Base-by-base conservation (phyloP, 352 stramenopile genomes). In the Phytophthora fragariaefolia region DNA sequence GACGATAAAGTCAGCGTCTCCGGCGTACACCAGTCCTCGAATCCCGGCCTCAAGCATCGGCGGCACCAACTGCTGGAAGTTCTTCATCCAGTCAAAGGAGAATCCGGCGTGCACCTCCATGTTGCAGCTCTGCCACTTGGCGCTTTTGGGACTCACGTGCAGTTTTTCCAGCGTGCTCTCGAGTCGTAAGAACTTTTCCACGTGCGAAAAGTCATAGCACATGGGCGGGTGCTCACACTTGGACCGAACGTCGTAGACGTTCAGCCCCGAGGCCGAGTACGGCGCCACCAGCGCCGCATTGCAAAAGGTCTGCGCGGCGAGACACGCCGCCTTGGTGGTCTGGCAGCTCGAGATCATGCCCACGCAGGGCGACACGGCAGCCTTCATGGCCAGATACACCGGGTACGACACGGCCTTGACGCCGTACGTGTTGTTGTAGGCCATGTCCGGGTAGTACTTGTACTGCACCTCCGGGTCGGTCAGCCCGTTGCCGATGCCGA, bases 1-100 rank as follows among this genome's bases (percentile, higher is more conserved):
- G 50, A 96, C 98, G 61, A 99, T 98, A 62, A 98, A 99, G 69
- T 99, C 97, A 12, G 93, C 84, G 74, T 99, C 97, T 49, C 97
- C 97, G 23, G 95, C 93, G 82, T 99, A 99, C 52, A 99, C 96
- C 18, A 99, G 77, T 1, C 92, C 93, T 20, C 86, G 80, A 54
- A 99, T 77, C 64, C 85, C 95, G 42, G 80, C 86, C 69, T 98
- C 89, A 22, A 99, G 79, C 77, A 99, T 89, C 8, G 95, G 89
- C 10, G 79, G 80, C 23, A 99, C 76, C 15, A 96, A 82, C 18
- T 89, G 67, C n/a, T 97, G 83, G 74, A 98, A 99, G 69, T 98
- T 96, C 68, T 98, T 97, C 95, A 99, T 99, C 94, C 92, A 99
- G 78, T 99, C 97, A 56, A 84, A 90, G 17, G 87, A 79, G 65